A percentile compares a stretch with the other conserved stretches of the same genome.
These are phyloP conservation scores for Spathaspora boniae DNA, from an alignment of 805 yeast species.

Conservation along the genomic window DNA sequence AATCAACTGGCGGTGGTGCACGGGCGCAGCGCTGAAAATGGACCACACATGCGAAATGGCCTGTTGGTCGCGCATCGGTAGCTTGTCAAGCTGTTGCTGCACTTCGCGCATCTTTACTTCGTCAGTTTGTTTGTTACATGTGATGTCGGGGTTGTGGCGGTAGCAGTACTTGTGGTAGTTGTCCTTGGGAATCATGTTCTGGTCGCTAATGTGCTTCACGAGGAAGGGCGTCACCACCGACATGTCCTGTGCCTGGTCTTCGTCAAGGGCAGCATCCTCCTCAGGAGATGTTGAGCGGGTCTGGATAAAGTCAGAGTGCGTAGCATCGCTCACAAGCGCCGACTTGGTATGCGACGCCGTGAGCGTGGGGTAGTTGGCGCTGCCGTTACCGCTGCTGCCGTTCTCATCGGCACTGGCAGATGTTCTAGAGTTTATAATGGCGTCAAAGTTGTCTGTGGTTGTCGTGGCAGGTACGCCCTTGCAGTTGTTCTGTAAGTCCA, in stretches of 20 bases:
- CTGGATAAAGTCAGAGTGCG: not conserved
- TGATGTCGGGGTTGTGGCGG: slow-evolving; percentile 87
- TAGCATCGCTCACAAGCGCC: not conserved
- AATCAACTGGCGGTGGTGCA: slow-evolving; percentile 67
- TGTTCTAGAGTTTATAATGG: slow-evolving; percentile 3
- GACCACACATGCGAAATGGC: slow-evolving; percentile 84
- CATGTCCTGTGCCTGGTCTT: slow-evolving; percentile 12
- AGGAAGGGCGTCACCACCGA: slow-evolving; percentile 40
- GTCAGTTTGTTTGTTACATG: slow-evolving; percentile 68
- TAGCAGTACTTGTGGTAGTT: slow-evolving; percentile 76
- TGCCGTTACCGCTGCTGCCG: not conserved
- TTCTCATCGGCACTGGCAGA: too few species aligned
- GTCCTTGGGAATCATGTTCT: slow-evolving; percentile 42
- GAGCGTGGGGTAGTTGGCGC: not conserved
- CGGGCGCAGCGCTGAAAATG: slow-evolving; percentile 70
- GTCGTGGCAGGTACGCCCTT: not conserved
- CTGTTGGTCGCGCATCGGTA: slow-evolving; percentile 70
- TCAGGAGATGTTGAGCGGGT: slow-evolving; percentile 3
- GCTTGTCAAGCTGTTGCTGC: slow-evolving; percentile 52
- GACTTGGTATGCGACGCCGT: not conserved
- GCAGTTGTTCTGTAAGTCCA: slow-evolving; percentile 6
- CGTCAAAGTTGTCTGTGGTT: slow-evolving; percentile 1
- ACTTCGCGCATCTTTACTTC: slow-evolving; percentile 59
- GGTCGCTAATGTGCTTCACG: slow-evolving; percentile 40
- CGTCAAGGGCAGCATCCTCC: slow-evolving; percentile 3